A percentile compares a stretch with the other conserved stretches of the same genome.
Evolutionary conservation across 2,329 filamentous ascomycete genomes (phyloP).

Genomic region (Scedosporium minutisporum): DNA sequence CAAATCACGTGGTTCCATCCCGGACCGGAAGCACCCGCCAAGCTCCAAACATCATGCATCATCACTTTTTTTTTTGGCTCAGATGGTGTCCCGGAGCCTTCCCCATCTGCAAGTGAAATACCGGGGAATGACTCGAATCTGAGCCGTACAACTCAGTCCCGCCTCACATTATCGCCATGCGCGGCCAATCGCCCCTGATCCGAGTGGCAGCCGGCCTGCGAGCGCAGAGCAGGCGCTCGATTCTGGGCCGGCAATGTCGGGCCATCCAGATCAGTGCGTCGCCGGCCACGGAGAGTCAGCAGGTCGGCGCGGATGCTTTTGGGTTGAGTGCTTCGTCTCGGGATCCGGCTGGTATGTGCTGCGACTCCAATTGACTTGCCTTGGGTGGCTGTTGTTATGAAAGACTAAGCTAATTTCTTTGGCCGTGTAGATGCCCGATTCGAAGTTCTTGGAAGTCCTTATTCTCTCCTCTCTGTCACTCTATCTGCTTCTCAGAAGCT

Average conservation of each 20-base stretch:
- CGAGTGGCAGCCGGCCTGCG: constrained; percentile 22
- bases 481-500: constrained; percentile 89
- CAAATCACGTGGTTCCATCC: not conserved
- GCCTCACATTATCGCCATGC: constrained; percentile 25
- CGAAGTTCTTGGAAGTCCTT: constrained; percentile 83
- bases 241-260: constrained; percentile 44
- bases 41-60: not conserved
- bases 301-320: constrained; percentile 48
- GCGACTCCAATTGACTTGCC: not conserved
- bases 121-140: not conserved
- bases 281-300: constrained; percentile 46
- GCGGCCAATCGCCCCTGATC: constrained; percentile 30
- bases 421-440: constrained; percentile 70
- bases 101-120: not conserved
- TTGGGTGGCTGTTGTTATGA: not conserved
- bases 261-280: constrained; percentile 53
- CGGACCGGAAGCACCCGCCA: not conserved
- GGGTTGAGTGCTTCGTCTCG: constrained; percentile 34
- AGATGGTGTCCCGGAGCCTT: not conserved
- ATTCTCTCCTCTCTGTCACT: constrained; percentile 86
- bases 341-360: constrained; percentile 39
- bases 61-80: not conserved
- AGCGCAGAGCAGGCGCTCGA: constrained; percentile 24
- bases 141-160: not conserved
- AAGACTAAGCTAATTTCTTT: not conserved